Base-by-base conservation (phyloP, 805 yeast genomes). In the Cyberlindnera euphorbiae region DNA sequence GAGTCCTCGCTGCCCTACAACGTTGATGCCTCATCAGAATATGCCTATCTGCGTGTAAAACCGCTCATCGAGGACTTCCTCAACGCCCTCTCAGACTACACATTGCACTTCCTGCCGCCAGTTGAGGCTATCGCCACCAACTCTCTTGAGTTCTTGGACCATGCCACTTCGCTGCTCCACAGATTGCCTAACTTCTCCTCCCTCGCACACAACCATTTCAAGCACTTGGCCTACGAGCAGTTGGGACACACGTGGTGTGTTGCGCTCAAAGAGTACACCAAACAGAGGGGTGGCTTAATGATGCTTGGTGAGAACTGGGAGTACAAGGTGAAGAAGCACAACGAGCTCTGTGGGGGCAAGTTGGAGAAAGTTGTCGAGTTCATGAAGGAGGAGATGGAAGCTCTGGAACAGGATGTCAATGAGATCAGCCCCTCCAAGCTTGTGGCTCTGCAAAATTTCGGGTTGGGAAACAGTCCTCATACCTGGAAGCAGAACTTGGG, bases 11-110 rank as follows among this genome's bases (percentile, higher is more conserved):
- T 87, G 46, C 96, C 96, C 1, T 85, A 82, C 57, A 79, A 80
- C 47, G 86, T 84, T 43, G 87, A 82, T 47, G 66, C 72, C 9
- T 67, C 72, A 21, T 76, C 82, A 32, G 95, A 85, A 58, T 86
- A 86, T 52, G 77, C 89, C 6, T 86, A 77, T 55, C 60, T 82
- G 38, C 68, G 95, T 40, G 83, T 87, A 23, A 77, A 82, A 51
- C 73, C 82, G 7, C 60, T 65, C 37, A 70, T 83, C 43, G 73
- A 73, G 39, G 93, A 82, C 47, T 84, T 86, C 49, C 70, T 83
- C 42, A 68, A 69, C 45, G 77, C 85, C 18, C 62, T 86, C 32
- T 74, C 83, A 11, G 96, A 86, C 58, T 84, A 80, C 53, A 77
- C 84, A 7, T 64, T 80, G 38, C 76, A 74, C 49, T 81, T 79